Evolutionary conservation across 805 yeast genomes (phyloP).

Genomic region (Candida coleopterorum): DNA sequence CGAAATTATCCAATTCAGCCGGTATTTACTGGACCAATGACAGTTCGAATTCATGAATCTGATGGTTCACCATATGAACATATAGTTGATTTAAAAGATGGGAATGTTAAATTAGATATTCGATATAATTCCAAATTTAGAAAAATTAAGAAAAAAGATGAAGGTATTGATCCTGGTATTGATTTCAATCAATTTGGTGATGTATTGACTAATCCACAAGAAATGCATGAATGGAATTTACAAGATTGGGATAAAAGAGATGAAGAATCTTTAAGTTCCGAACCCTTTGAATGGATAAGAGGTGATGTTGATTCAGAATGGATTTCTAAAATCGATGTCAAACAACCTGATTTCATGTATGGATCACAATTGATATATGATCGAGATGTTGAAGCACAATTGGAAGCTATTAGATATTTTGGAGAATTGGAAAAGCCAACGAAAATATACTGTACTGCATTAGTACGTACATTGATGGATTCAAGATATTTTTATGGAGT

Average conservation of each 20-base stretch:
- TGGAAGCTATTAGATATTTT: slow-evolving; percentile 74
- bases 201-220: slow-evolving; percentile 56
- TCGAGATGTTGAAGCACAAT: slow-evolving; percentile 93
- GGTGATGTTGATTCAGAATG: slow-evolving; percentile 98
- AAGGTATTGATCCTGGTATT: slow-evolving; percentile 31
- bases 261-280: slow-evolving; percentile 63
- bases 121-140: slow-evolving; percentile 94
- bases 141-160: slow-evolving; percentile 61
- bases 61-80: slow-evolving; percentile 99
- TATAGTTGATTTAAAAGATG: slow-evolving; percentile 85
- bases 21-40: slow-evolving; percentile 91
- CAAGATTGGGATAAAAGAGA: slow-evolving; percentile 67
- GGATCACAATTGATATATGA: slow-evolving; percentile 92
- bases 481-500: slow-evolving; percentile 83
- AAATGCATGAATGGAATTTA: slow-evolving; percentile 66
- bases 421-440: slow-evolving; percentile 56
- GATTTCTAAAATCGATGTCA: slow-evolving; percentile 77
- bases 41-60: slow-evolving; percentile 94
- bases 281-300: slow-evolving; percentile 96
- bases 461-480: slow-evolving; percentile 80
- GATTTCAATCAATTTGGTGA: slow-evolving; percentile 67
- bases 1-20: slow-evolving; percentile 35
- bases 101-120: slow-evolving; percentile 80
- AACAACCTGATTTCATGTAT: slow-evolving; percentile 93
- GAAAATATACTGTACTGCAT: slow-evolving; percentile 64